Evolutionary conservation across 2,329 filamentous ascomycete species (phyloP), one percentile per base, ranked within the genome.

Genomic region (Trichophyton schoenleinii): DNA sequence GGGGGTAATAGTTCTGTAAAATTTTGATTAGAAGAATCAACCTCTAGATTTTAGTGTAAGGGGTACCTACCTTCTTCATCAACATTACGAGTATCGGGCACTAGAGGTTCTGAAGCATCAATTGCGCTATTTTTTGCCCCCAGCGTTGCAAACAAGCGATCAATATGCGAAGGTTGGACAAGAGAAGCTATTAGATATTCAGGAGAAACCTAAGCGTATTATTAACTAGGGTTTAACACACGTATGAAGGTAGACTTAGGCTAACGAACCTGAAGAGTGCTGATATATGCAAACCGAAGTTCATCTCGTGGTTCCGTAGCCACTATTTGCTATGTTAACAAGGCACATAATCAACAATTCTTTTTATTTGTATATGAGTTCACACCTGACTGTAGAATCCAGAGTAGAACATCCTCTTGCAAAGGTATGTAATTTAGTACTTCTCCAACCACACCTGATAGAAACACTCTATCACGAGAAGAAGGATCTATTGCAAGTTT

Each of bases 341-440:
- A 22, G 3, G n/a, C n/a, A 55, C 28, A 28, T 3, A 13, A 15
- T 25, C 34, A n/a, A 57, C 31, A 2, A 25, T 63, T 57, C 61
- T 22, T 20, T 22, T 41, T 11, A 22, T 28, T 3, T 18, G n/a
- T 61, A 20, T 25, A 11, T 38, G 46, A 46, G 3, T 44, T 67
- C 68, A 31, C 55, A 75, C 75, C 65, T 58, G 71, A 69, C 46
- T 70, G 64, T 41, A 77, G 70, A 2, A 89, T 75, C 87, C 88
- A 91, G 15, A 80, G 67, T 58, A 89, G 79, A 0, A 90, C 68
- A 60, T 86, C 80, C 63, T 88, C 82, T 0, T 87, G 83, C 11
- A 90, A 69, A 2, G 69, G 65, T 11, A 72, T 70, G 44, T 74
- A 75, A 3, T 70, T 68, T 15, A 82, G 73, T 13, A 86, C 74